Conservation (phyloP, 2,329 filamentous ascomycete genomes). For the Stachybotrys echinatus region DNA sequence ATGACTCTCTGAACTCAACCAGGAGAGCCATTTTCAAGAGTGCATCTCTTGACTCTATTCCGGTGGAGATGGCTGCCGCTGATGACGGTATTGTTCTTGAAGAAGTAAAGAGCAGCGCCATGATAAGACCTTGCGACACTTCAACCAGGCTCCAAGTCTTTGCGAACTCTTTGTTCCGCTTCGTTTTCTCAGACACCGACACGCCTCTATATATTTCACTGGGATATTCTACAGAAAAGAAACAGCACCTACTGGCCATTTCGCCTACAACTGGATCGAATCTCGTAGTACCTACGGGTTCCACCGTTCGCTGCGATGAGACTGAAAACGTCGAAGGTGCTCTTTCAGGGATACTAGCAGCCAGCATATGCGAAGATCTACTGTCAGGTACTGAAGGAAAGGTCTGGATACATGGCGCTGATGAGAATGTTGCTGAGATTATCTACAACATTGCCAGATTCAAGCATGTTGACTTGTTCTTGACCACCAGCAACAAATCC, state of each 20-base stretch:
- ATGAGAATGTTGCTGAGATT: background rate
- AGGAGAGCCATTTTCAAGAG: background rate
- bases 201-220: background rate
- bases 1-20: background rate
- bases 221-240: background rate
- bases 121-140: background rate
- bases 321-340: background rate
- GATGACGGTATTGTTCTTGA: background rate
- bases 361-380: background rate
- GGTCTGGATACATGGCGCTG: background rate
- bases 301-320: background rate
- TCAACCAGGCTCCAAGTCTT: background rate
- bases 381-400: background rate
- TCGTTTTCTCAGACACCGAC: background rate
- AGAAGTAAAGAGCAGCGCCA: background rate
- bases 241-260: background rate
- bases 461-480: background rate
- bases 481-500: background rate
- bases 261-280: background rate
- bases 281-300: background rate
- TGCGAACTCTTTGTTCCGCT: background rate
- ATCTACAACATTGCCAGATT: background rate
- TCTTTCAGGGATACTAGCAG: background rate
- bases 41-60: background rate
- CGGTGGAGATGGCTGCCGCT: background rate